Conservation (phyloP, 2,329 filamentous ascomycete genomes). For the Huntiella moniliformis region DNA sequence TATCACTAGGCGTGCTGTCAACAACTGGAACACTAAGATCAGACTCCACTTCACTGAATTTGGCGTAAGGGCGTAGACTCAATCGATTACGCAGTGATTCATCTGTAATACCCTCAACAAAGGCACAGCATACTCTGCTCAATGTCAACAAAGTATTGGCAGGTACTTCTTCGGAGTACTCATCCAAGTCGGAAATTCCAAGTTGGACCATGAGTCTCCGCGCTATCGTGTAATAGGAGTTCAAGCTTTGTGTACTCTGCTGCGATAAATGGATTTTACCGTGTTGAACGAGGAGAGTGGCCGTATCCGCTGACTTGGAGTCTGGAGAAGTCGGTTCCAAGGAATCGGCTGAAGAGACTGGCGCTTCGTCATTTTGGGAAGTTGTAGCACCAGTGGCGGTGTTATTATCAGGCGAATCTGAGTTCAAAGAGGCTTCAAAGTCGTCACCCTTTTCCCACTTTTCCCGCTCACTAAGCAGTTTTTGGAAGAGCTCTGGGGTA, state of each 20-base stretch:
- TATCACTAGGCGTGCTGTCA: background rate
- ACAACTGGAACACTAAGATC: background rate
- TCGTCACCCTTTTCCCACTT: conserved; percentile 48
- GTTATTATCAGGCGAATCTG: background rate
- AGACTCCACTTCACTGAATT: conserved; percentile 2
- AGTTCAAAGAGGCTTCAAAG: background rate
- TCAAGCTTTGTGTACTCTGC: conserved; percentile 5
- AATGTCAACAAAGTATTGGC: conserved; percentile 1
- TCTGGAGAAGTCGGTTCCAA: background rate
- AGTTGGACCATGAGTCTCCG: conserved; percentile 10
- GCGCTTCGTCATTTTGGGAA: background rate
- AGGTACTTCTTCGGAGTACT: background rate
- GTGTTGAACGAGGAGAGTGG: conserved; percentile 1
- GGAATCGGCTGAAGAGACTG: background rate
- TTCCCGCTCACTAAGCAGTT: conserved; percentile 43
- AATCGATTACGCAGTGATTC: background rate
- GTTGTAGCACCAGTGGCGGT: background rate
- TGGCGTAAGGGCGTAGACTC: conserved; percentile 4
- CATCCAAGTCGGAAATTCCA: conserved; percentile 4
- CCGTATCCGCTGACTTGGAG: background rate
- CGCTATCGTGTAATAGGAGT: conserved; percentile 9
- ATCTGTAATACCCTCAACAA: conserved; percentile 8
- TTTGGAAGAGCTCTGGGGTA: conserved; percentile 36
- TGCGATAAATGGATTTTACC: conserved; percentile 7
- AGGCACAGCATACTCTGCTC: conserved; percentile 9